These are phyloP conservation scores for Sarocladium strictum DNA, from an alignment of 2,329 filamentous ascomycete species.

Conservation along the genomic window DNA sequence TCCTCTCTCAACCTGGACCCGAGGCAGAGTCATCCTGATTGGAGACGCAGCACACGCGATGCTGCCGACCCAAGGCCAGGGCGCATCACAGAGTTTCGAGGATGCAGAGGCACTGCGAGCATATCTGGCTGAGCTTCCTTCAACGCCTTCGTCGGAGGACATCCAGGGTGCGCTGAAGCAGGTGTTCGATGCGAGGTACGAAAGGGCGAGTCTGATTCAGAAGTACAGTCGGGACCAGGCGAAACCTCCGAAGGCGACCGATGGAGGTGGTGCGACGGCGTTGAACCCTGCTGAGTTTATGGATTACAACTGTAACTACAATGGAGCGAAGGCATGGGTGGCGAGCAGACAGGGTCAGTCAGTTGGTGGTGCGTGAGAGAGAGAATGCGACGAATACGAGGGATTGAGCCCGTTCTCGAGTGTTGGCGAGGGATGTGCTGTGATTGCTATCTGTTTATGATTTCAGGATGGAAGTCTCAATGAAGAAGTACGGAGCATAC, in stretches of 20 bases:
- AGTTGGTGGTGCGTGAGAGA: too few species aligned
- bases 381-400: too few species aligned
- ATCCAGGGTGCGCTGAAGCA: neutral
- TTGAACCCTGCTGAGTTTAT: slow-evolving; percentile 3
- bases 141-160: neutral
- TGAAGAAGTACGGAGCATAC: too few species aligned
- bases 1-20: neutral
- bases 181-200: neutral
- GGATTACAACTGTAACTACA: slow-evolving; percentile 3
- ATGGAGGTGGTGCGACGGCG: neutral
- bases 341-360: neutral
- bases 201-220: slow-evolving; percentile 3
- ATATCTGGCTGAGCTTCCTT: neutral
- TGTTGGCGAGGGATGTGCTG: too few species aligned
- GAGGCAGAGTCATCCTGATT: slow-evolving; percentile 13
- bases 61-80: slow-evolving; percentile 28
- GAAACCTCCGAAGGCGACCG: neutral
- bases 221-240: neutral
- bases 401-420: too few species aligned
- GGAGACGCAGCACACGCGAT: slow-evolving; percentile 19
- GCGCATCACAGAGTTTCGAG: neutral
- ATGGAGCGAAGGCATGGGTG: slow-evolving; percentile 2
- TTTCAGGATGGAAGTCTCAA: too few species aligned
- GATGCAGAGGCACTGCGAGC: neutral
- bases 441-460: too few species aligned